phyloP scores from a whole-genome alignment of 805 yeast species.

The Yamadazyma laniorum region DNA sequence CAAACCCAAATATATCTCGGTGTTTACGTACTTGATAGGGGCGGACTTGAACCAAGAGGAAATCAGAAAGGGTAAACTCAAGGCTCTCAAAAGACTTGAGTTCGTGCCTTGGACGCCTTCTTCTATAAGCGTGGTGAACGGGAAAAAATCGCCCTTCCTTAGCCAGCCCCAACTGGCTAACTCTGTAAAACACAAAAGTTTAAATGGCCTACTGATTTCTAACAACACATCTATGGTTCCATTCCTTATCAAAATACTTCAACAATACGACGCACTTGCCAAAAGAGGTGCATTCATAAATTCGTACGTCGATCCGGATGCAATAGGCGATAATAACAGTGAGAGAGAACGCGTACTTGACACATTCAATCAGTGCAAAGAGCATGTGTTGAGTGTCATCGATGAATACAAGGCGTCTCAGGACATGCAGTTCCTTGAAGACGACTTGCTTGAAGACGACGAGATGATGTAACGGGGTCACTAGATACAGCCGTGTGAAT shows the following conservation, averaged over 20 bases:
- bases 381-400: conserved; percentile 43
- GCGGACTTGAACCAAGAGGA: conserved; percentile 62
- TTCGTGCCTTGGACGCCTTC: conserved; percentile 89
- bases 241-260: conserved; percentile 62
- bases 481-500: no score
- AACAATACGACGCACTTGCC: conserved; percentile 77
- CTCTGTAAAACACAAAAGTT: conserved; percentile 18
- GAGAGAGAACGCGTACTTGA: conserved; percentile 45
- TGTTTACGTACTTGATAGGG: conserved; percentile 69
- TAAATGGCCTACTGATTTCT: conserved; percentile 80
- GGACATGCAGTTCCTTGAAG: conserved; percentile 45
- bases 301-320: conserved; percentile 56
- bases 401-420: conserved; percentile 48
- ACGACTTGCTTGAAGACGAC: conserved; percentile 38
- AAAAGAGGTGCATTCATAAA: conserved; percentile 81
- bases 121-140: conserved; percentile 73
- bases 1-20: conserved; percentile 55
- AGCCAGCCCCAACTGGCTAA: conserved; percentile 27
- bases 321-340: conserved; percentile 16
- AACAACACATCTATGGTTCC: conserved; percentile 76
- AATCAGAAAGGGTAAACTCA: conserved; percentile 61
- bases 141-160: conserved; percentile 65
- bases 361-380: conserved; percentile 50
- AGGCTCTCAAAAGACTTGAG: conserved; percentile 62
- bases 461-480: conserved; percentile 1